phyloP scores from a whole-genome alignment of 2,329 filamentous ascomycete species.

The Triangularia verruculosa region DNA sequence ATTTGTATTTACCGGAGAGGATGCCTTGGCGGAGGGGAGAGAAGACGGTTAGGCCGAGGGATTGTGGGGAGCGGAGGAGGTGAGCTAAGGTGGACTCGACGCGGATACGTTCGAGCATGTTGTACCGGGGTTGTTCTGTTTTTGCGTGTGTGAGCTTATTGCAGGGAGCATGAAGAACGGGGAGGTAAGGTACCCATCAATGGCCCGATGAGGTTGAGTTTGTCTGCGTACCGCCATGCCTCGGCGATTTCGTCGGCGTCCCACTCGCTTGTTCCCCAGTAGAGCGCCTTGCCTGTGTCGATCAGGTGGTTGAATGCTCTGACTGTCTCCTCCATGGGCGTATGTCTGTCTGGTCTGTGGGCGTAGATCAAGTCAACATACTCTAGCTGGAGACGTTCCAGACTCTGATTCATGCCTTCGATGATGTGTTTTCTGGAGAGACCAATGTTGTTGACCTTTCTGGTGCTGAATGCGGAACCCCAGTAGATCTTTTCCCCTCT shows the following conservation, averaged over 20 bases:
- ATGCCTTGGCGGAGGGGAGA: slow-evolving; percentile 54
- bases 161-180: not conserved
- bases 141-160: not conserved
- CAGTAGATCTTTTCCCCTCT: slow-evolving; percentile 53
- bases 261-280: slow-evolving; percentile 65
- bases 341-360: slow-evolving; percentile 56
- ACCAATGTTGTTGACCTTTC: slow-evolving; percentile 54
- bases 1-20: slow-evolving; percentile 62
- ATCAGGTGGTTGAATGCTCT: slow-evolving; percentile 48
- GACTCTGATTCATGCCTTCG: slow-evolving; percentile 55
- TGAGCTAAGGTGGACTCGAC: slow-evolving; percentile 59
- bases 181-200: slow-evolving; percentile 27
- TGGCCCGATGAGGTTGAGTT: slow-evolving; percentile 55
- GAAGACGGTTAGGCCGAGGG: slow-evolving; percentile 43
- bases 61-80: slow-evolving; percentile 43
- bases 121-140: slow-evolving; percentile 51
- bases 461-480: slow-evolving; percentile 51
- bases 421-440: slow-evolving; percentile 52
- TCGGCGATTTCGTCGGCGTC: slow-evolving; percentile 55
- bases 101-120: slow-evolving; percentile 55
- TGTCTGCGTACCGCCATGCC: slow-evolving; percentile 51
- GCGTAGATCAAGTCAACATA: slow-evolving; percentile 66
- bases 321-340: slow-evolving; percentile 62
- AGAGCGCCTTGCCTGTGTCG: slow-evolving; percentile 65
- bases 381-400: slow-evolving; percentile 56